These are phyloP conservation scores for Fonsecaea multimorphosa DNA, from an alignment of 2,329 filamentous ascomycete species.

Conservation along the genomic window DNA sequence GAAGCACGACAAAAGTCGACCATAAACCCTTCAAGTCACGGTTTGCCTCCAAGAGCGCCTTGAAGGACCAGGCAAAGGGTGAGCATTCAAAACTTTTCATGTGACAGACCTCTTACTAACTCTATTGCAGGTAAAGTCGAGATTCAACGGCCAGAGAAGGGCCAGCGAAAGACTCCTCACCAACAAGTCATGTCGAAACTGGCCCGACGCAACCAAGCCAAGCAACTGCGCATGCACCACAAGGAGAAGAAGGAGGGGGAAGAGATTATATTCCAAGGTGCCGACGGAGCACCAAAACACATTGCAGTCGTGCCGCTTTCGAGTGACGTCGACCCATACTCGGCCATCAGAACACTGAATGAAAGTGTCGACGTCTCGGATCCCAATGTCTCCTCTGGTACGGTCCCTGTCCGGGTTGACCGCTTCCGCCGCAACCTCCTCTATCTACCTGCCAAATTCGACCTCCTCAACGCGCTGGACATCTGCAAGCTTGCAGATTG, in stretches of 20 bases:
- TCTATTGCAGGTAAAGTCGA: slow-evolving; percentile 73
- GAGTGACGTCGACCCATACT: slow-evolving; percentile 69
- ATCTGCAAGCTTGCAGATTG: slow-evolving; percentile 89
- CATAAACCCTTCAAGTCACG: slow-evolving; percentile 93
- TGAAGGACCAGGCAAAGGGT: slow-evolving; percentile 89
- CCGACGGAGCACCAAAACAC: slow-evolving; percentile 83
- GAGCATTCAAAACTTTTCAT: slow-evolving; percentile 16
- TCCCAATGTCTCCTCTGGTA: slow-evolving; percentile 64
- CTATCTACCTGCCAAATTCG: slow-evolving; percentile 76
- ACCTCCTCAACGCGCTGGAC: slow-evolving; percentile 79
- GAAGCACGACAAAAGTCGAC: slow-evolving; percentile 84
- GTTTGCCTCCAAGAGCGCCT: slow-evolving; percentile 83
- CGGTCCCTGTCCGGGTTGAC: slow-evolving; percentile 73
- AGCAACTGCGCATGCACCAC: slow-evolving; percentile 84
- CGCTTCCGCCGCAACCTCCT: slow-evolving; percentile 94
- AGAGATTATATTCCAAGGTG: slow-evolving; percentile 80
- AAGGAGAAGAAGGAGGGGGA: slow-evolving; percentile 81
- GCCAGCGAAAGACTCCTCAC: slow-evolving; percentile 82
- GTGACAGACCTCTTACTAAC: slow-evolving; percentile 23
- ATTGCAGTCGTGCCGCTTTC: slow-evolving; percentile 88
- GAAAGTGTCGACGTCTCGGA: slow-evolving; percentile 77
- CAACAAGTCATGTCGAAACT: slow-evolving; percentile 98
- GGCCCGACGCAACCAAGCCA: slow-evolving; percentile 91
- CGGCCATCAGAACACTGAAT: slow-evolving; percentile 74
- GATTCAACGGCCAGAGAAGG: slow-evolving; percentile 64